A percentile compares a stretch with the other conserved stretches of the same genome.
Conservation (phyloP, 768 basidiomycete genomes). For the Podaxis pistillaris region DNA sequence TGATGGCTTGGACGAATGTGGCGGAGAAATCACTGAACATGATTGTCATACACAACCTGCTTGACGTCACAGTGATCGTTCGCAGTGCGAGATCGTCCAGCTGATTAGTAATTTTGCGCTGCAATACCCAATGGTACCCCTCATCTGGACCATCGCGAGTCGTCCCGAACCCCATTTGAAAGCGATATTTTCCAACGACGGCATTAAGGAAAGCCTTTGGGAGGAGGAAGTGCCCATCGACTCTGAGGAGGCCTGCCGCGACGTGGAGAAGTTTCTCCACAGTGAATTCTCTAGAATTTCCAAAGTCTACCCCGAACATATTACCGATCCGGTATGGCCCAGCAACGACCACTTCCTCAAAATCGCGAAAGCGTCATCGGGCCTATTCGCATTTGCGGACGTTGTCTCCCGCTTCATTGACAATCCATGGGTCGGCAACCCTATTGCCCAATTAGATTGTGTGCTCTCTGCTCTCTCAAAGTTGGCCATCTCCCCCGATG, state of each 20-base stretch:
- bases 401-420: slow-evolving; percentile 23
- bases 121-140: slow-evolving; percentile 1
- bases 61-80: neutral
- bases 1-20: slow-evolving; percentile 30
- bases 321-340: slow-evolving; percentile 19
- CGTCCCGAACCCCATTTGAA: slow-evolving; percentile 26
- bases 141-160: slow-evolving; percentile 25
- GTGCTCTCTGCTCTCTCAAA: slow-evolving; percentile 2
- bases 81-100: slow-evolving; percentile 19
- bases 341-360: neutral
- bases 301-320: neutral
- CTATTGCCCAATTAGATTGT: slow-evolving; percentile 3
- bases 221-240: slow-evolving; percentile 11
- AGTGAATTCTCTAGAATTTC: slow-evolving; percentile 15
- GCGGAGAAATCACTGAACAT: neutral
- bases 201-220: neutral
- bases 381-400: slow-evolving; percentile 26
- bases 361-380: slow-evolving; percentile 22
- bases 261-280: slow-evolving; percentile 20
- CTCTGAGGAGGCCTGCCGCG: slow-evolving; percentile 15
- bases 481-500: neutral
- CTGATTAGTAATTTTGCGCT: slow-evolving; percentile 10
- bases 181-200: slow-evolving; percentile 6
- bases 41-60: neutral
- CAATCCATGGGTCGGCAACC: neutral